Base-by-base conservation (phyloP, 2,329 filamentous ascomycete species). In the Fusarium dlaminii region DNA sequence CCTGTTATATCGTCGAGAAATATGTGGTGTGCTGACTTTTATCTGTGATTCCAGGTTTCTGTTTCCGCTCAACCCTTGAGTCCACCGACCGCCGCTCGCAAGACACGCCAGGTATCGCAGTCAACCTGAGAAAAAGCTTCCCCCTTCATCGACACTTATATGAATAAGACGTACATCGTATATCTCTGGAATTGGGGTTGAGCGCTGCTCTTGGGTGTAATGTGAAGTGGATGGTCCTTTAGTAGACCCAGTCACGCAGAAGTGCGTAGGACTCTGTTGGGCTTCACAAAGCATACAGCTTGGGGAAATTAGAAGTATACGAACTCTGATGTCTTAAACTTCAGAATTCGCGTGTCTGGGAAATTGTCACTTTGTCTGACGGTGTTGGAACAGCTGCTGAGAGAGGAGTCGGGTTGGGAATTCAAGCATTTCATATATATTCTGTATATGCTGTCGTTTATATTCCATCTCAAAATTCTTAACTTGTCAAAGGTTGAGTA, bases 91-190 rank as follows among this genome's bases (percentile, higher is more conserved):
- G 32, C 40, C 43, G 9, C 24, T 36, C 42, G 20, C 32, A 51
- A 51, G 24, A n/a, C 15, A 8, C 17, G 24, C 42, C 42, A 18
- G 37, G 24, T 36, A n/a, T 34, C 3, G 24, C 32, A n/a, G 15
- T 51, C 24, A 18, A 20, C 43, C 15, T 10, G 15, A 13, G 5
- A 13, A 36, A 36, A 10, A 15, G 13, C 20, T 37, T 4, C 10
- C 3, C 8, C 9, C 3, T 1, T 14, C 15, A 6, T n/a, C 15
- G 1, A 29, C 1, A 20, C 3, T 36, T 15, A 3, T 1, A n/a
- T 9, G 3, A 12, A 34, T 10, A 20, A 37, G 2, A 29, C 14
- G 8, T 4, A 9, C 3, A 27, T 29, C 30, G 8, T 37, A 29
- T n/a, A 29, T 22, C 24, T 27, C 20, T 36, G 6, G 14, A 37